These are phyloP conservation scores for Limnanthes douglasii DNA, from an alignment of 345 rosid species.

Conservation along the genomic window DNA sequence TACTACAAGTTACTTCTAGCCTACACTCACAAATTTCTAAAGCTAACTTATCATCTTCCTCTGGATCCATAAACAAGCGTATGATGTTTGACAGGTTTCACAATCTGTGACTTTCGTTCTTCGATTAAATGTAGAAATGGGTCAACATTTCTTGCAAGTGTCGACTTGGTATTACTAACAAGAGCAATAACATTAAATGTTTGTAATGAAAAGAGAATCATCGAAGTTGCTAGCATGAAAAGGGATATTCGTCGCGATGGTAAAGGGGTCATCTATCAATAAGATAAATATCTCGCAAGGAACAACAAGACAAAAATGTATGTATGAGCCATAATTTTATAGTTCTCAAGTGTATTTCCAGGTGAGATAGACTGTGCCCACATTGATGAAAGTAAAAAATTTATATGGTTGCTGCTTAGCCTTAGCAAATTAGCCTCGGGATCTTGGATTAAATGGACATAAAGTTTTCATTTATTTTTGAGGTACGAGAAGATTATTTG, in stretches of 20 bases:
- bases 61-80: constrained; percentile 38
- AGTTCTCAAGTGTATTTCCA: constrained; percentile 72
- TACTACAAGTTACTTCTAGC: too few relatives aligned
- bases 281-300: constrained; percentile 68
- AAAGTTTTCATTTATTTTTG: constrained; percentile 9
- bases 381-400: constrained; percentile 79
- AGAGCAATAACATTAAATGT: constrained; percentile 47
- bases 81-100: constrained; percentile 19
- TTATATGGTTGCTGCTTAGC: constrained; percentile 86
- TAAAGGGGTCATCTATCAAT: constrained; percentile 64
- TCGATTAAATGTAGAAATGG: constrained; percentile 69
- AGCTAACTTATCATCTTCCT: constrained; percentile 61
- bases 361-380: constrained; percentile 94
- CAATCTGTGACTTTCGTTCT: constrained; percentile 59
- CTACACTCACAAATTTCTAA: too few relatives aligned
- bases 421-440: constrained; percentile 41
- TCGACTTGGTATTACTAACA: constrained; percentile 29
- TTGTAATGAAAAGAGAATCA: constrained; percentile 79
- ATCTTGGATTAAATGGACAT: constrained; percentile 10
- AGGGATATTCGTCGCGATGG: constrained; percentile 77
- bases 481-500: constrained; percentile 11
- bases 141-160: constrained; percentile 61
- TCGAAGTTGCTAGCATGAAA: constrained; percentile 65
- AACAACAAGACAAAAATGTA: constrained; percentile 78
- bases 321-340: constrained; percentile 88